These are phyloP conservation scores for Rhododendron molle DNA, from an alignment of 148 eudicot species.

Conservation along the genomic window DNA sequence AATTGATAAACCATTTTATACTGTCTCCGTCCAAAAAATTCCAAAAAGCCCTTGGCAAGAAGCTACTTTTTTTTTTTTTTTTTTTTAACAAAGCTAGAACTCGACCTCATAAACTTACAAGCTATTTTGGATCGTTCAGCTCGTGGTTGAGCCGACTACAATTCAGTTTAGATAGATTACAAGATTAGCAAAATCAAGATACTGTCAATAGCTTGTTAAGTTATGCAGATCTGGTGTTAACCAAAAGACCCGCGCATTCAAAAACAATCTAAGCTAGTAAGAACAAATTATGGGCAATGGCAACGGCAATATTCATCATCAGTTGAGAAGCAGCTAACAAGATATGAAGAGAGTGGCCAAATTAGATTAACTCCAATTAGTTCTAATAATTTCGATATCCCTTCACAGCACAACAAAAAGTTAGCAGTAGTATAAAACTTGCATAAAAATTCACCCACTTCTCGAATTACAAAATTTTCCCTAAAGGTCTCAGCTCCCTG, in stretches of 20 bases:
- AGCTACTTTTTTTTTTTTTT: no score
- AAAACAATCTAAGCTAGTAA: background rate
- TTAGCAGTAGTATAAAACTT: background rate
- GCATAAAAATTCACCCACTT: background rate
- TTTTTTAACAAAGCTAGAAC: background rate
- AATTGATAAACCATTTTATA: no score
- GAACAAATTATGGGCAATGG: background rate
- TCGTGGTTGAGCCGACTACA: background rate
- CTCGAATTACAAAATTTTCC: slow-evolving; percentile 42
- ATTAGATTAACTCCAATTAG: background rate
- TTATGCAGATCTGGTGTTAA: background rate
- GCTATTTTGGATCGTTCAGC: background rate
- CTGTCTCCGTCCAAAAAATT: no score
- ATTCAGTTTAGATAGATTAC: background rate
- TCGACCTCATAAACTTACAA: background rate
- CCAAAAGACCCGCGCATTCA: background rate
- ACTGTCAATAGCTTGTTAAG: background rate
- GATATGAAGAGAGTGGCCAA: background rate
- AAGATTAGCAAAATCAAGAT: background rate
- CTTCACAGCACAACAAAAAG: background rate
- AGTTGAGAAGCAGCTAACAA: background rate
- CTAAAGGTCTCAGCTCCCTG: slow-evolving; percentile 61
- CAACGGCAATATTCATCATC: background rate
- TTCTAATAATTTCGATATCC: background rate
- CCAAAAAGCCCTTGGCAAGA: no score